Evolutionary conservation across 768 basidiomycete genomes (phyloP), one percentile per base, ranked within the genome.

Genomic region (Galerina sulciceps): DNA sequence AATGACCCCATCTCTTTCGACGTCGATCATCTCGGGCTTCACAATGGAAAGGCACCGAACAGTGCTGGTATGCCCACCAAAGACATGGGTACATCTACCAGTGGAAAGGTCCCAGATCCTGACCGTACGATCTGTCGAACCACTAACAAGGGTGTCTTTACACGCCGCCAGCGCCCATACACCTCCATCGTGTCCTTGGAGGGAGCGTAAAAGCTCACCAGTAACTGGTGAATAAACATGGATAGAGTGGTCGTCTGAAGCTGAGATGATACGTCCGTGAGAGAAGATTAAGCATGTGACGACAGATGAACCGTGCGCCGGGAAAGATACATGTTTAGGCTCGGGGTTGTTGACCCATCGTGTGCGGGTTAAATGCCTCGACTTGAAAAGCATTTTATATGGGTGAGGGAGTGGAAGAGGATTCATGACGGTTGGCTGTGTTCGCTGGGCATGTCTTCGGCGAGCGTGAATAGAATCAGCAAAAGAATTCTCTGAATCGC

Each of bases 231-330:
- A 90, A 71, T 96, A 98, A 45, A 99, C 87, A 68, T 96, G 93
- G 68, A 99, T 97, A 3, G 94, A 92, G 66, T 98, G 94, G 73
- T 98, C 96, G 73, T 99, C 96, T 0, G 94, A 96, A 10, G 96
- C 96, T 10, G 93, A 95, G 67, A 99, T 94, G 75, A 99, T 94
- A 60, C 96, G 93, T 31, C 92, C 91, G 59, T 88, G 87, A 49
- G 96, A 97, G 77, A 99, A 93, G 66, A 98, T 85, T 45, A 98
- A 86, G 72, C 95, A 97, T 41, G 96, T 99, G 70, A 99, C 94
- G 60, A 98, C 96, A 20, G 90, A 88, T 44, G 85, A 85, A 0
- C 94, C 93, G 65, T 95, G 92, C 10, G 95, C 95, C 1, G 89
- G 82, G 77, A 99, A 96, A 4, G 89, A 88, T 50, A 88, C 78